Percentiles rank a stretch among this genome's conserved stretches.
Evolutionary conservation across 129 eudicot species (phyloP).

Genomic region (Pulicaria dysenterica): DNA sequence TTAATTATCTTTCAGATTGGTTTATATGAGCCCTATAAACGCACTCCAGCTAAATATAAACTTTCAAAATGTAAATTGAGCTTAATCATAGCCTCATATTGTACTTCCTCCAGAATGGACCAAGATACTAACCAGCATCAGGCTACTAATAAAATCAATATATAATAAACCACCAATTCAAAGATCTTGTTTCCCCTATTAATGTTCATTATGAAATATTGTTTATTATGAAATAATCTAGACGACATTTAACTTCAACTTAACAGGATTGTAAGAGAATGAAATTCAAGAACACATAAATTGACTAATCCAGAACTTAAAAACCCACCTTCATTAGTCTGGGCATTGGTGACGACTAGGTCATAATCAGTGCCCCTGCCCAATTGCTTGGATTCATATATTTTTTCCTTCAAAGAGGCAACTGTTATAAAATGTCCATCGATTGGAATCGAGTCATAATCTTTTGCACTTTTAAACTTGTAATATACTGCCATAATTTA

Average conservation of each 20-base stretch:
- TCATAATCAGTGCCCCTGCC: conserved; percentile 96
- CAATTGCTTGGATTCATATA: conserved; percentile 88
- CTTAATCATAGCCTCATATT: background rate
- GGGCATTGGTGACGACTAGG: conserved; percentile 91
- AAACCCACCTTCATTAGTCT: conserved; percentile 92
- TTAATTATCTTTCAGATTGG: background rate
- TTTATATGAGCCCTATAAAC: background rate
- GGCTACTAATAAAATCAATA: background rate
- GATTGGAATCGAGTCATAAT: conserved; percentile 77
- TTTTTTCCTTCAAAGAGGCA: conserved; percentile 81
- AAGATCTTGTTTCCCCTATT: background rate
- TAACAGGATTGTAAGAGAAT: background rate
- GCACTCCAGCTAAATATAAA: background rate
- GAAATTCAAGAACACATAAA: background rate
- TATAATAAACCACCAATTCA: conserved; percentile 2
- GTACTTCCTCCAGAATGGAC: conserved; percentile 8
- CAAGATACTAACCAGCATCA: conserved; percentile 12
- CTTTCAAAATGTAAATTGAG: background rate
- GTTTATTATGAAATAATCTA: conserved; percentile 14
- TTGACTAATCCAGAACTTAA: conserved; percentile 25
- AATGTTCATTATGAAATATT: conserved; percentile 5
- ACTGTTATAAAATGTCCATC: conserved; percentile 95
- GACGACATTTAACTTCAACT: background rate
- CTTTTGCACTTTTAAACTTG: conserved; percentile 99
- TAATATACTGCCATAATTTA: conserved; percentile 83